Percentiles rank a stretch among this genome's conserved stretches.
Conservation (phyloP, 2,329 filamentous ascomycete genomes). For the Macrophomina tecta region DNA sequence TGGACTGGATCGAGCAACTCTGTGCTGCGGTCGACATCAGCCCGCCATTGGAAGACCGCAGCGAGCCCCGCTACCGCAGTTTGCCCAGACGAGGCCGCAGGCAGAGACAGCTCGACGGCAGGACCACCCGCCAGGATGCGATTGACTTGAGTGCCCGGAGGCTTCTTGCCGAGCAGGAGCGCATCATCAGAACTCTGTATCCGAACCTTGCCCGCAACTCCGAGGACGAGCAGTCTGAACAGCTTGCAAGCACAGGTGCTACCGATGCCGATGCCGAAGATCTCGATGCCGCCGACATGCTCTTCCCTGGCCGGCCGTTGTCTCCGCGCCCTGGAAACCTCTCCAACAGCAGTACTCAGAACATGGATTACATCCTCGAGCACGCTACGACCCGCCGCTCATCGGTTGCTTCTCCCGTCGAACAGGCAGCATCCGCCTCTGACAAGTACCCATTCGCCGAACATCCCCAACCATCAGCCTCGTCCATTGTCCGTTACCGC, state of each 20-base stretch:
- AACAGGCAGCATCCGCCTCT: neutral
- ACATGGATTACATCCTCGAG: neutral
- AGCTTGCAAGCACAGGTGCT: constrained; percentile 28
- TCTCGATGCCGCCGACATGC: constrained; percentile 46
- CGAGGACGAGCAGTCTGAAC: constrained; percentile 24
- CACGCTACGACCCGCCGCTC: constrained; percentile 3
- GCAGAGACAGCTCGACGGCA: constrained; percentile 43
- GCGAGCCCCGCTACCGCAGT: constrained; percentile 53
- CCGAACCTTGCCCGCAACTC: constrained; percentile 46
- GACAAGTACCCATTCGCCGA: constrained; percentile 8
- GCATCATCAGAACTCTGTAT: constrained; percentile 54
- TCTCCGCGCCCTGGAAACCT: constrained; percentile 13
- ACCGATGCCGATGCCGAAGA: constrained; percentile 44
- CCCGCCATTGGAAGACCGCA: constrained; percentile 66
- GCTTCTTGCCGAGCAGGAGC: constrained; percentile 56
- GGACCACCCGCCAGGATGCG: constrained; percentile 33
- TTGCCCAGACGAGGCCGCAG: constrained; percentile 51
- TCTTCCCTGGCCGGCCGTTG: constrained; percentile 28
- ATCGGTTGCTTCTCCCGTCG: constrained; percentile 1
- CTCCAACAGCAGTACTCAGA: constrained; percentile 14
- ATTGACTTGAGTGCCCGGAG: constrained; percentile 44
- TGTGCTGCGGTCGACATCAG: constrained; percentile 72
- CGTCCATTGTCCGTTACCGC: constrained; percentile 53
- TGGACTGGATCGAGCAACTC: constrained; percentile 71
- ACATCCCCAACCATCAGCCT: constrained; percentile 34